phyloP scores from a whole-genome alignment of 441 rosid species.

The Kokia cookei region DNA sequence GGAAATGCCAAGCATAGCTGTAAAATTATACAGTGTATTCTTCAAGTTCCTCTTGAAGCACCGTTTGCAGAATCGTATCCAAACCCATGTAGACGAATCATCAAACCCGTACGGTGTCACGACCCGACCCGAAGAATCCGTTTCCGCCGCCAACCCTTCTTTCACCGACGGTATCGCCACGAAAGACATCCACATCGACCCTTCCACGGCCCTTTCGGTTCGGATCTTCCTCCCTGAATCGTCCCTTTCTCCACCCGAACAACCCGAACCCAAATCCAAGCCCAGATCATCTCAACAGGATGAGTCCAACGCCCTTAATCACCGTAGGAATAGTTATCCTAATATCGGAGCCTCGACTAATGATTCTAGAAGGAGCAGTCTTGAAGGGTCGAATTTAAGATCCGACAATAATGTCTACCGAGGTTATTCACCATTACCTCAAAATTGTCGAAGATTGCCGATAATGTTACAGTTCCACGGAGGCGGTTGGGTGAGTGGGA shows the following conservation, averaged over 20 bases:
- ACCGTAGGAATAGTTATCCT: slow-evolving; percentile 28
- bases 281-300: slow-evolving; percentile 20
- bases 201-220: slow-evolving; percentile 64
- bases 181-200: slow-evolving; percentile 89
- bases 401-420: slow-evolving; percentile 41
- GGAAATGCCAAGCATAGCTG: slow-evolving; percentile 84
- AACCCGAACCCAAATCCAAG: slow-evolving; percentile 31
- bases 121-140: slow-evolving; percentile 80
- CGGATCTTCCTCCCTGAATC: slow-evolving; percentile 92
- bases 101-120: slow-evolving; percentile 59
- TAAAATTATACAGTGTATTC: slow-evolving; percentile 88
- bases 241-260: slow-evolving; percentile 54
- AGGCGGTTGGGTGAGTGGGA: slow-evolving; percentile 94
- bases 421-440: slow-evolving; percentile 56
- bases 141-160: slow-evolving; percentile 64
- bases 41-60: slow-evolving; percentile 88
- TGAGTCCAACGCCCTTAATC: slow-evolving; percentile 4
- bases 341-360: slow-evolving; percentile 15
- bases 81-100: slow-evolving; percentile 33
- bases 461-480: slow-evolving; percentile 89
- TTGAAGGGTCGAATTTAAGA: slow-evolving; percentile 34
- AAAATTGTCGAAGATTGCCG: slow-evolving; percentile 49
- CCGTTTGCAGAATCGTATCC: slow-evolving; percentile 79
- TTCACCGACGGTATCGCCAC: slow-evolving; percentile 92
- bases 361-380: slow-evolving; percentile 55